Base-by-base conservation (phyloP, 768 basidiomycete genomes). In the Roridomyces roridus region DNA sequence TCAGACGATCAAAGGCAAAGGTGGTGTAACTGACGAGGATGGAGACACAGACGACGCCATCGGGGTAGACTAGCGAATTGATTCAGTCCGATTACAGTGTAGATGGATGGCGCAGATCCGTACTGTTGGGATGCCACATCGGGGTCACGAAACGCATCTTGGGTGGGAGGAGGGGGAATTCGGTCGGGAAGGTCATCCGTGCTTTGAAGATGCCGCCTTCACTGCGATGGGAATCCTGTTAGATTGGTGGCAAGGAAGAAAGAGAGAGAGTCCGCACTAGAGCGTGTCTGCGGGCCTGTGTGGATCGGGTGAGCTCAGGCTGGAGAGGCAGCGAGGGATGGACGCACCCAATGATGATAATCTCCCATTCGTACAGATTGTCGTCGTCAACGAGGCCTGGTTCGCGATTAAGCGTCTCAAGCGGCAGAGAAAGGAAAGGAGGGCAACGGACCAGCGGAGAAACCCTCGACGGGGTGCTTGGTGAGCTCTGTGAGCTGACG, bases 51-150 rank as follows among this genome's bases (percentile, higher is more conserved):
- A 99, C 96, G 25, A 82, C 83, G 18, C 96, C 96, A 72, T 94
- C 91, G 4, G 89, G 70, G 71, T 99, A 99, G 72, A 98, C 96
- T 98, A n/a, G 31, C 7, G 31, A 34, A 11, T 34, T n/a, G 67
- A 4, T 50, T 31, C 23, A 56, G 25, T 29, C n/a, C 42, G 23
- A 62, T 60, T 40, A 59, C n/a, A n/a, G n/a, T n/a, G n/a, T n/a
- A n/a, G n/a, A n/a, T n/a, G 50, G 52, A 37, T 34, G 31, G 31
- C 3, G 10, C n/a, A n/a, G n/a, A n/a, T n/a, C n/a, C 89, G 65
- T 52, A 96, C 96, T 96, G 72, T 98, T 99, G 2, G 97, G 97
- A 75, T 99, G 97, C 87, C 96, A 94, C 85, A 99, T 92, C 31
- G 88, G 89, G 2, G 97, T 98, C 64, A 91, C 84, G 68, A 99